A percentile compares a stretch with the other conserved stretches of the same genome.
Evolutionary conservation across 441 rosid genomes (phyloP).

Genomic region (Macaranga tanarius): DNA sequence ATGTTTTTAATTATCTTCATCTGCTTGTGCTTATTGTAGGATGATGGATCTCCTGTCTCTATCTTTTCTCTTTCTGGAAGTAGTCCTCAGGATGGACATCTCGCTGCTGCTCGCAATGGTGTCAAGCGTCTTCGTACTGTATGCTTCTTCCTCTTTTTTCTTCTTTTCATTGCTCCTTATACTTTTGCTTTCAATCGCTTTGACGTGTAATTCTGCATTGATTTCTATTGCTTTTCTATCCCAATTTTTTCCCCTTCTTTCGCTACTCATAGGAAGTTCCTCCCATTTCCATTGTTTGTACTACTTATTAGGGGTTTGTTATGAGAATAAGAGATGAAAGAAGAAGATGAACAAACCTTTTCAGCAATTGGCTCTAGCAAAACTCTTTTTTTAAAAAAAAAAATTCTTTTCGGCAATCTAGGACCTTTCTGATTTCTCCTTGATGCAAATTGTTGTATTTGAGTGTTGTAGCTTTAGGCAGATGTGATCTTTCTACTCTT

Average conservation of each 20-base stretch:
- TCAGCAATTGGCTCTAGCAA: not conserved
- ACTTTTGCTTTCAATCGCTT: not conserved
- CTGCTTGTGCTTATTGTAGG: constrained; percentile 39
- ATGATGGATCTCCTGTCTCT: constrained; percentile 93
- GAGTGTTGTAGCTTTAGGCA: not conserved
- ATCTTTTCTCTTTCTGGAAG: constrained; percentile 76
- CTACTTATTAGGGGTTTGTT: not conserved
- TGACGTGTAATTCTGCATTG: not conserved
- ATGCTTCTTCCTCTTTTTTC: constrained; percentile 25
- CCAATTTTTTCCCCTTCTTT: not conserved
- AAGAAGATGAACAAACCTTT: not conserved
- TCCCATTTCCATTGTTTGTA: not conserved
- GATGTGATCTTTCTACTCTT: not conserved
- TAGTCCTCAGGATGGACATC: constrained; percentile 80
- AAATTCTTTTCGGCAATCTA: no score
- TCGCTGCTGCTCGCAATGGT: constrained; percentile 92
- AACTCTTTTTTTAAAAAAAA: not conserved
- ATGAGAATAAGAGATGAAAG: not conserved
- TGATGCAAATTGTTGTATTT: not conserved
- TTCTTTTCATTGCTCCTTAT: not conserved
- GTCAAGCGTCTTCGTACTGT: constrained; percentile 99
- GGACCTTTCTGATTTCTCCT: not conserved
- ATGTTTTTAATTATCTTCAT: no score
- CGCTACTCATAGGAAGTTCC: not conserved
- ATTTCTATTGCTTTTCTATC: not conserved